A percentile compares a stretch with the other conserved stretches of the same genome.
Conservation (phyloP, 495 filamentous ascomycete species). For the Aspergillus steynii region DNA sequence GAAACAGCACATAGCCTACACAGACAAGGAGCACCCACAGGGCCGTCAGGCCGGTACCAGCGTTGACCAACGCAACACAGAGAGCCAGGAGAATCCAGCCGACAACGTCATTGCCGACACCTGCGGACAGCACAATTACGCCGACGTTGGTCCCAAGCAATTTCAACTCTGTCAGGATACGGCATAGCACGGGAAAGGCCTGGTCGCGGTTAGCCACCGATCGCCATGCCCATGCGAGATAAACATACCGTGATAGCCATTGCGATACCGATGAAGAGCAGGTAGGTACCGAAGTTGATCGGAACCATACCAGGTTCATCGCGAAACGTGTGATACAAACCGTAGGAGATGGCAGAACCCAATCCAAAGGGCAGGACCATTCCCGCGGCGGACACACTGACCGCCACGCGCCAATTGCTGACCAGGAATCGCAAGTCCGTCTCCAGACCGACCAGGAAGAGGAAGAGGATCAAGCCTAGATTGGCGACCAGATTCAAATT, state of each 20-base stretch:
- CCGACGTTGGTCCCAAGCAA: constrained; percentile 82
- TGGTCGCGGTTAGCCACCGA: constrained; percentile 18
- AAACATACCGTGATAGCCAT: constrained; percentile 78
- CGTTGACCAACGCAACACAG: constrained; percentile 92
- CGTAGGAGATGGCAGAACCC: constrained; percentile 78
- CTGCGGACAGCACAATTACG: constrained; percentile 87
- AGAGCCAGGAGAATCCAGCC: constrained; percentile 95
- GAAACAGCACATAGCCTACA: constrained; percentile 74
- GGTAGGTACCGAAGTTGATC: constrained; percentile 78
- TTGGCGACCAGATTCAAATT: constrained; percentile 83
- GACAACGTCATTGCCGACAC: constrained; percentile 92
- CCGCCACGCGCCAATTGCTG: constrained; percentile 82
- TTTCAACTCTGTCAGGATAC: constrained; percentile 92
- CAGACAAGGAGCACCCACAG: constrained; percentile 81
- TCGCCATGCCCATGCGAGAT: background rate
- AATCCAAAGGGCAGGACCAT: constrained; percentile 78
- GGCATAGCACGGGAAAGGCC: constrained; percentile 93
- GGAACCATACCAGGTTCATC: constrained; percentile 59
- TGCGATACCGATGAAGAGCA: constrained; percentile 92
- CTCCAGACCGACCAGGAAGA: constrained; percentile 92
- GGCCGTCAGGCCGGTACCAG: constrained; percentile 78
- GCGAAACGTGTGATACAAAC: constrained; percentile 78
- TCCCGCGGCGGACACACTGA: constrained; percentile 78
- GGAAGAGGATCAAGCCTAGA: constrained; percentile 83
- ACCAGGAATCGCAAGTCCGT: constrained; percentile 85